A percentile compares a stretch with the other conserved stretches of the same genome.
Conservation (phyloP, 345 rosid genomes). For the Microthlaspi erraticum region DNA sequence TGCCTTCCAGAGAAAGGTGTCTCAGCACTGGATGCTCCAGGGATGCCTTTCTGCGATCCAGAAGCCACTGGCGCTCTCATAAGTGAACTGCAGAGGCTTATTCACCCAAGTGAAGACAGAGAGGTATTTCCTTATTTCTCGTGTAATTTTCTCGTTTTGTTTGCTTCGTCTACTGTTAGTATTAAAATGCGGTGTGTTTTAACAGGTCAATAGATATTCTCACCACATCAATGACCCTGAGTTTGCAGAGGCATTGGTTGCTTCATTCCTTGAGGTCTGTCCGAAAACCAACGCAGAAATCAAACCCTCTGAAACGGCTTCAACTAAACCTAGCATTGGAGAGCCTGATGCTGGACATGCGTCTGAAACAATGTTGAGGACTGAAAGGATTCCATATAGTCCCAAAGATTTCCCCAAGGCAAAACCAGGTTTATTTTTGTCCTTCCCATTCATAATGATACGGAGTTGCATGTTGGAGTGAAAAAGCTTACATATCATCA, state of each 20-base stretch:
- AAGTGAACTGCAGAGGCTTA: conserved; percentile 62
- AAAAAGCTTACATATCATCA: conserved; percentile 20
- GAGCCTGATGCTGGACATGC: conserved; percentile 25
- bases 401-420: conserved; percentile 85
- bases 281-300: conserved; percentile 40
- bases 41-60: conserved; percentile 81
- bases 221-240: conserved; percentile 80
- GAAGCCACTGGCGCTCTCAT: conserved; percentile 68
- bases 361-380: conserved; percentile 36
- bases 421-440: conserved; percentile 63
- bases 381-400: conserved; percentile 54
- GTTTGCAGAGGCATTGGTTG: conserved; percentile 82
- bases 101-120: conserved; percentile 62
- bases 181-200: conserved; percentile 26
- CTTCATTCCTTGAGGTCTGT: conserved; percentile 72
- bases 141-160: neutral
- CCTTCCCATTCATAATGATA: conserved; percentile 4
- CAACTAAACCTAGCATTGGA: conserved; percentile 37
- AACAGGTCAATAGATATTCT: conserved; percentile 66
- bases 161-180: conserved; percentile 21
- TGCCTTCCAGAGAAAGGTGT: conserved; percentile 85
- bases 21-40: conserved; percentile 84
- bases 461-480: conserved; percentile 19
- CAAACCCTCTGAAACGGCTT: conserved; percentile 41
- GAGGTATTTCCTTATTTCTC: conserved; percentile 55